Percentiles rank a stretch among this genome's conserved stretches.
Evolutionary conservation across 495 filamentous ascomycete genomes (phyloP).

Genomic region (Aspergillus wentii): DNA sequence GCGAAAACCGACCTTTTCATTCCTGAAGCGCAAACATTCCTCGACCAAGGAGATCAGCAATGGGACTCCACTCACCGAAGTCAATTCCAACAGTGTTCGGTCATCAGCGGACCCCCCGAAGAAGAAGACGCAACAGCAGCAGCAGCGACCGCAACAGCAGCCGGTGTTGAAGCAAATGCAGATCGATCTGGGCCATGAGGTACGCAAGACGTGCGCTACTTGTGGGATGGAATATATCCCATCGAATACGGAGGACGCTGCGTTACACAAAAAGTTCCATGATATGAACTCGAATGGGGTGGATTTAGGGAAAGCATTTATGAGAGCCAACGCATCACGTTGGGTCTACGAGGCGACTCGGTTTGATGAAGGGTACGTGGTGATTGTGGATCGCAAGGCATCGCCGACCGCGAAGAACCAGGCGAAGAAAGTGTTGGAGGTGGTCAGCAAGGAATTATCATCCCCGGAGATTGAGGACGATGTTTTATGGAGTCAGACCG

Average conservation of each 20-base stretch:
- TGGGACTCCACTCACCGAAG: slow-evolving; percentile 43
- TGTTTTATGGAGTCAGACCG: slow-evolving; percentile 52
- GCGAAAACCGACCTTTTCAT: slow-evolving; percentile 49
- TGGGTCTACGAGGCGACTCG: slow-evolving; percentile 42
- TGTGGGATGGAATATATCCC: slow-evolving; percentile 73
- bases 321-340: slow-evolving; percentile 41
- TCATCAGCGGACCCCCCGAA: slow-evolving; percentile 35
- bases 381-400: slow-evolving; percentile 52
- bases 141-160: slow-evolving; percentile 19
- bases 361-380: slow-evolving; percentile 49
- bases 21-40: slow-evolving; percentile 50
- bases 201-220: slow-evolving; percentile 54
- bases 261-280: slow-evolving; percentile 65
- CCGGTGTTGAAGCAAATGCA: slow-evolving; percentile 57
- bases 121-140: slow-evolving; percentile 19
- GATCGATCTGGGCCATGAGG: slow-evolving; percentile 58
- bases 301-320: slow-evolving; percentile 54
- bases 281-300: slow-evolving; percentile 60
- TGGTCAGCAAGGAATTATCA: slow-evolving; percentile 63
- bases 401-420: slow-evolving; percentile 49
- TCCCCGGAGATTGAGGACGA: slow-evolving; percentile 57
- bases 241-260: slow-evolving; percentile 58
- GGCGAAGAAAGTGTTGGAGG: slow-evolving; percentile 57
- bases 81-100: slow-evolving; percentile 47
- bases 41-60: slow-evolving; percentile 23